These are phyloP conservation scores for Fusarium floridanum DNA, from an alignment of 2,329 filamentous ascomycete species.

Conservation along the genomic window DNA sequence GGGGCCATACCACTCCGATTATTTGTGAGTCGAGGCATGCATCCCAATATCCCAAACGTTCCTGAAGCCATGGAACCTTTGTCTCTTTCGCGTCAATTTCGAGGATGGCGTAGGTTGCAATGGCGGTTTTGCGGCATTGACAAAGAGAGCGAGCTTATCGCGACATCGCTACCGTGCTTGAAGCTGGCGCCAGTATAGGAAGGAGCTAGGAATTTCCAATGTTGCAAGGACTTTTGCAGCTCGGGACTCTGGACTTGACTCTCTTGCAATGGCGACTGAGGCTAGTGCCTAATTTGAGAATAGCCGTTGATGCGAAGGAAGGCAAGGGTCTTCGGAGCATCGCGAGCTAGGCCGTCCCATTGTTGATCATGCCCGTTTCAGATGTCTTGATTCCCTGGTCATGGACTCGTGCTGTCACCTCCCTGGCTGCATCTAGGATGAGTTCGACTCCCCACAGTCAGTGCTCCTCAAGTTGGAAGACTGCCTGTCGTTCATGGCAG, in stretches of 20 bases:
- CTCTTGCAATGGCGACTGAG: constrained; percentile 9
- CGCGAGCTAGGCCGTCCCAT: not conserved
- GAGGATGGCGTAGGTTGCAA: not conserved
- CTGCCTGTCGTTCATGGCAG: not conserved
- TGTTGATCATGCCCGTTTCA: constrained; percentile 3
- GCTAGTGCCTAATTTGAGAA: not conserved
- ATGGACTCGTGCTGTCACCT: not conserved
- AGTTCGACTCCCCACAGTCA: not conserved
- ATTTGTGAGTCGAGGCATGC: not conserved
- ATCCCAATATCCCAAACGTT: not conserved
- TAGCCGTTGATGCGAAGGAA: not conserved
- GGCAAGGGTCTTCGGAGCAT: constrained; percentile 18
- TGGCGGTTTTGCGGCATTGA: not conserved
- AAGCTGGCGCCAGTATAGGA: constrained; percentile 33
- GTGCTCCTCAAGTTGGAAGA: not conserved
- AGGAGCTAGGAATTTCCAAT: constrained; percentile 25
- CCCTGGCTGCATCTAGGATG: not conserved
- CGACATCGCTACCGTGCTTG: constrained; percentile 11
- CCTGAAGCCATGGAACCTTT: constrained; percentile 15
- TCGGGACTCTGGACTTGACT: not conserved
- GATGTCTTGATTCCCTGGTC: not conserved
- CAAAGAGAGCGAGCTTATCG: constrained; percentile 27
- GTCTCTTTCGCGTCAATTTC: constrained; percentile 3
- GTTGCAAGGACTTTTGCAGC: constrained; percentile 36
- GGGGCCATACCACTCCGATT: not conserved